Evolutionary conservation across 306 rosid genomes (phyloP), one percentile per base, ranked within the genome.

Genomic region (Citrullus colocynthis): DNA sequence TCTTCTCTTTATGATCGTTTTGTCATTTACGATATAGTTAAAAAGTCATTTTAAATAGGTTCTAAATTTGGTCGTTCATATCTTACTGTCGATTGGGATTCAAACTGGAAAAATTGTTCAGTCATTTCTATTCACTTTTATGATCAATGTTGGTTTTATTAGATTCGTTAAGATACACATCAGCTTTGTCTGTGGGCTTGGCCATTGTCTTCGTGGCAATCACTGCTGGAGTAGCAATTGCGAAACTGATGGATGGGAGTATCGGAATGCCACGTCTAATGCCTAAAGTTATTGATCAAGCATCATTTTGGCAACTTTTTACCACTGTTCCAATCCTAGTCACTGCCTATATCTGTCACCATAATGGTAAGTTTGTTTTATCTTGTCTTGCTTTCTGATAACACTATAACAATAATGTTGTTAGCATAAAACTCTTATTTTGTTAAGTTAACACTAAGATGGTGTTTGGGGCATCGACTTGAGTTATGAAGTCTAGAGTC

Each of bases 111-210:
- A 13, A 75, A 34, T 55, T 55, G 51, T 28, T 58, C 34, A 2
- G 61, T 76, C 60, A 72, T 78, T 82, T 49, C 6, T 54, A 37
- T 24, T 6, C 67, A 32, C 74, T 41, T n/a, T 24, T 58, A 21
- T 15, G 52, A 42, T 82, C 60, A 63, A 21, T 70, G 79, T 7
- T 84, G 77, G 24, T 24, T 83, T 77, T 63, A 4, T 48, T 16
- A 88, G 95, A 90, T 84, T 90, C 95, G 0, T 71, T 87, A 84
- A 78, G 92, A 74, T 90, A 88, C 86, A 90, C 92, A 17, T 88
- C 90, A 64, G 89, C 92, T 42, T 80, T 90, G 83, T 90, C 90
- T 1, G 92, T 90, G 48, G 90, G 84, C 37, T 78, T 90, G 77
- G 90, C 92, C 10, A 56, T 90, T 81, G 82, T 90, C 60, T 90